Evolutionary conservation across 129 eudicot species (phyloP), one percentile per base, ranked within the genome.

Genomic region (Lonicera japonica): DNA sequence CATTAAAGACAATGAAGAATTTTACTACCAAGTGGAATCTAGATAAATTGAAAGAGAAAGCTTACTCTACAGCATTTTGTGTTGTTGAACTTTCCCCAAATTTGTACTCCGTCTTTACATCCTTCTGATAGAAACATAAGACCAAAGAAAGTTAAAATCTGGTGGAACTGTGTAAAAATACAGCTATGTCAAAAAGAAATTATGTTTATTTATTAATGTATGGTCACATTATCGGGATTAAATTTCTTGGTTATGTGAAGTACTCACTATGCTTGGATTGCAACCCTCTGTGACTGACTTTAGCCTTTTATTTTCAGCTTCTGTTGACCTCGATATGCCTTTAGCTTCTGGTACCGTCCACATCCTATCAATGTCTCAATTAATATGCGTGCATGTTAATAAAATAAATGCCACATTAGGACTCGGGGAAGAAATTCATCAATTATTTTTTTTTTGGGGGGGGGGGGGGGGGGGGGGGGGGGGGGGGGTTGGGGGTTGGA

Each of bases 281-380:
- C 92, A 87, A 4, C 69, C 95, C 50, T 82, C 97, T 40, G 87
- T 75, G 59, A 77, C 79, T 69, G 79, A 80, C 66, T 73, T 80
- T 47, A 82, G 79, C 69, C 75, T 87, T 47, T 78, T 75, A 15
- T 82, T 86, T 59, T 79, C 82, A 45, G 66, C 57, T 58, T 70
- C 60, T 15, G 76, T 64, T 52, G 84, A 53, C 73, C 64, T 81
- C 20, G 85, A 71, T 62, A 80, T 52, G 56, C 59, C 86, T 70
- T 82, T 82, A 36, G 87, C 88, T 82, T 91, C 95, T 22, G 97
- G 95, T 40, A 79, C 83, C 5, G 71, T 21, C 95, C 94, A 87
- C 84, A 84, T 73, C 73, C 97, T 91, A 76, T 58, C 43, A 57
- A 25, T 50, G 20, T 25, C 57, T 67, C 36, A 18, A n/a, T 23